Base-by-base conservation (phyloP, 257 asterid species). In the Thymus quinquecostatus region DNA sequence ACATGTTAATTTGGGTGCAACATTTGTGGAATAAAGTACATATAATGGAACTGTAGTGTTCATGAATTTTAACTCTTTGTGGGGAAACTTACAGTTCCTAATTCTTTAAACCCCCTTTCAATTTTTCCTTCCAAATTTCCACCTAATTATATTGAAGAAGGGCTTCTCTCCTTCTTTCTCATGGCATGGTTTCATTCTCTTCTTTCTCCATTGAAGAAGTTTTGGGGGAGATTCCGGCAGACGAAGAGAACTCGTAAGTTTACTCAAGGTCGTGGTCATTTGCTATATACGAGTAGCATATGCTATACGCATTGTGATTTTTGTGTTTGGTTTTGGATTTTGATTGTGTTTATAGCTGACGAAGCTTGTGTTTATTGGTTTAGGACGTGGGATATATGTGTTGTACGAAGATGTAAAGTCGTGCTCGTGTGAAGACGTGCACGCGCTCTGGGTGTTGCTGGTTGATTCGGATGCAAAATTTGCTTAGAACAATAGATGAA, bases 391-490 rank as follows among this genome's bases (percentile, higher is more conserved):
- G 21, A 82, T 88, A 75, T 73, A 82, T 12, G 81, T 79, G 0
- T 43, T 88, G 57, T 83, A 88, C 32, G 88, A 88, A 21, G 95
- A 88, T 33, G 91, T 88, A 5, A 84, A 82, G 71, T 88, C 95
- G 28, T 88, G 95, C 70, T 80, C 95, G 2, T 85, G 91, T 54
- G 95, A 88, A 69, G 95, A 88, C 6, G 95, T 88, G 76, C 95
- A 85, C 69, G 95, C 86, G n/a, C 66, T 87, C 3, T 87, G 91
- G 94, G 78, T 82, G 6, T 63, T 85, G 72, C 56, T 87, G 48
- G 91, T 85, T 65, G 87, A 85, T 80, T 74, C 91, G 1, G 83
- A 82, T 50, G 75, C 69, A 14, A 72, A 70, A 1, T 68, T 69
- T 29, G n/a, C 72, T 21, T 71, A 62, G 53, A 54, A 21, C 5